Base-by-base conservation (phyloP, 2,329 filamentous ascomycete genomes). In the Aspergillus carbonarius region DNA sequence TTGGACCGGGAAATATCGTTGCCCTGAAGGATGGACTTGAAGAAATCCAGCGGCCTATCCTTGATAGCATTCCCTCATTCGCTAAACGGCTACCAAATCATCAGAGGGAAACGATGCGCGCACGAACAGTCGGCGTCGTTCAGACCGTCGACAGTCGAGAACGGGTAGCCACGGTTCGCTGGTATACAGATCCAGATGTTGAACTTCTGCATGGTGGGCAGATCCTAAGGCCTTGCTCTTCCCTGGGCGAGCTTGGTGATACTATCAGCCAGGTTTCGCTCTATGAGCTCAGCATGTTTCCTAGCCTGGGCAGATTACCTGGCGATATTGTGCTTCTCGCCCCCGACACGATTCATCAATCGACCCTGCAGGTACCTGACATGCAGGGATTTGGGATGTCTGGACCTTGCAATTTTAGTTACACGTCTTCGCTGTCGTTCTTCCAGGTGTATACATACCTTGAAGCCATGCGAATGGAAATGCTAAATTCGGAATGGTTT, bases 1-100 rank as follows among this genome's bases (percentile, higher is more conserved):
- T 84, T 1, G 85, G 82, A 78, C 83, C 84, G 4, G 83, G 83
- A 8, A 82, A 86, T 63, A 75, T 86, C 32, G 76, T 84, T 13
- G 76, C 77, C 59, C 77, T 79, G 17, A 79, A 80, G 56, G 79
- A 82, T 54, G 63, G 66, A 5, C 66, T 72, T 10, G 68, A 70
- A 25, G 42, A 42, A 47, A 32, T 63, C 25, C 34, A 47, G n/a
- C 54, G 42, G 23, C 44, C 58, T 18, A 25, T 48, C 39, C 9
- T 40, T 17, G 40, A 23, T 30, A 18, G 30, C 27, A 20, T 34
- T 10, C 17, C 20, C 3, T 44, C 30, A 13, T 25, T 37, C 23
- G 18, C 42, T 8, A 7, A 15, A 17, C 9, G 37, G 20, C 6
- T 53, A 5, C 32, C 10, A 27, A n/a, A 17, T 2, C 54, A 42